phyloP scores from a whole-genome alignment of 768 basidiomycete genomes.

The Asterophora lycoperdoides region DNA sequence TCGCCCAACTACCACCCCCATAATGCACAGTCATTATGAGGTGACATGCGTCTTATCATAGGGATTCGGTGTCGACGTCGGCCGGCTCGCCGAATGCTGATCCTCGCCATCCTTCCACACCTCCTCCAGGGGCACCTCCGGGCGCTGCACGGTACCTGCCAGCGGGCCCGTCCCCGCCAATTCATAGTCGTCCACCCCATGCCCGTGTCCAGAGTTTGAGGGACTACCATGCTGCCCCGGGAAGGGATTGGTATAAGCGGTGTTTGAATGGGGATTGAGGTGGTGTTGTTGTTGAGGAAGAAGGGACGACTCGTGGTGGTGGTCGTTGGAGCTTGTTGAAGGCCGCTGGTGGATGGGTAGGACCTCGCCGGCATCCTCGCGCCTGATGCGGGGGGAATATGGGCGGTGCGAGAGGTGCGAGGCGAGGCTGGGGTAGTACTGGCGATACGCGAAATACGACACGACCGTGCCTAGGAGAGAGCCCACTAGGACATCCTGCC shows the following conservation, averaged over 20 bases:
- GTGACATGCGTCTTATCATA: too few species aligned
- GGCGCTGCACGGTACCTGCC: slow-evolving; percentile 31
- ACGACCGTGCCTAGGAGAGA: slow-evolving; percentile 67
- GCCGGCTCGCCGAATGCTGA: slow-evolving; percentile 10
- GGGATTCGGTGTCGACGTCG: too few species aligned
- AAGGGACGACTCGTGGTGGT: slow-evolving; percentile 10
- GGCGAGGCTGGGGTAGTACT: slow-evolving; percentile 75
- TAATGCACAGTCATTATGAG: too few species aligned
- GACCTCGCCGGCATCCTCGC: slow-evolving; percentile 31
- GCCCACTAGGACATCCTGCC: slow-evolving; percentile 87
- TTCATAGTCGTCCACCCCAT: slow-evolving; percentile 18
- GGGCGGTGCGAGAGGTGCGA: slow-evolving; percentile 65
- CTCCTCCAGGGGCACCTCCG: slow-evolving; percentile 27
- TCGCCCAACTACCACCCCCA: too few species aligned
- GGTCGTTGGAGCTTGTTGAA: slow-evolving; percentile 4
- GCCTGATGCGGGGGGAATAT: slow-evolving; percentile 60
- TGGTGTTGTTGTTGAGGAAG: slow-evolving; percentile 15
- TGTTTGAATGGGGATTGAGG: neutral
- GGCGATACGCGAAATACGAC: slow-evolving; percentile 75
- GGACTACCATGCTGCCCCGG: neutral
- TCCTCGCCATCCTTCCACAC: slow-evolving; percentile 32
- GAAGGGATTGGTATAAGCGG: slow-evolving; percentile 13
- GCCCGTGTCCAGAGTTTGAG: neutral
- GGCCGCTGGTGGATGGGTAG: slow-evolving; percentile 36
- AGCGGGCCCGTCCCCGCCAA: slow-evolving; percentile 34